Base-by-base conservation (phyloP, 2,329 filamentous ascomycete species). In the Fusarium circinatum region DNA sequence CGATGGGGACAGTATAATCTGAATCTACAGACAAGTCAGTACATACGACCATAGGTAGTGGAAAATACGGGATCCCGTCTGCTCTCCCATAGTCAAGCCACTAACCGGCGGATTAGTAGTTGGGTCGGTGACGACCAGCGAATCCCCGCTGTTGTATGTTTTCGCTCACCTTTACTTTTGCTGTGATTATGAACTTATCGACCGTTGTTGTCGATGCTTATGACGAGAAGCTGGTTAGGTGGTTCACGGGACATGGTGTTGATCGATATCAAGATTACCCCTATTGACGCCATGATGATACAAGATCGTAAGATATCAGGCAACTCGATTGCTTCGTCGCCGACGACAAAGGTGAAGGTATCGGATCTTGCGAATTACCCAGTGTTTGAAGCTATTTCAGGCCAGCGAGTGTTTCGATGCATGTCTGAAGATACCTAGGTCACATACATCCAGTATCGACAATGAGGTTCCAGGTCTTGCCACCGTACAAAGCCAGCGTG, bases 1-100 rank as follows among this genome's bases (percentile, higher is more conserved):
- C 6, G 4, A 4, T 0, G 0, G 1, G 0, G 15, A 17, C 4
- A 0, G 0, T 48, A 48, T 48, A 30, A 8, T 17, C 14, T 48
- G 10, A 9, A 0, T 6, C 14, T 22, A 48, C 20, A 22, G 14
- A 30, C 2, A 5, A 2, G 0, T 22, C 1, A 48, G 26, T 6
- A 48, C 45, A 48, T 48, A 48, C 45, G 45, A 48, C 45, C 45
- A 48, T 28, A 28, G 45, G 45, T 48, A 48, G 45, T 48, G 45
- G 45, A 47, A 47, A 47, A 47, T 22, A 47, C 45, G 45, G 45
- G 45, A 47, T 47, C 45, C 45, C 45, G 45, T 47, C 45, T 15
- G 45, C 45, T 47, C 45, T 47, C 42, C 42, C 42, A 45, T 45
- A 47, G 45, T 47, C 45, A 47, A 47, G 45, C 45, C 45, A 47